phyloP scores from a whole-genome alignment of 164 flowering plant species.

The Sedum album region DNA sequence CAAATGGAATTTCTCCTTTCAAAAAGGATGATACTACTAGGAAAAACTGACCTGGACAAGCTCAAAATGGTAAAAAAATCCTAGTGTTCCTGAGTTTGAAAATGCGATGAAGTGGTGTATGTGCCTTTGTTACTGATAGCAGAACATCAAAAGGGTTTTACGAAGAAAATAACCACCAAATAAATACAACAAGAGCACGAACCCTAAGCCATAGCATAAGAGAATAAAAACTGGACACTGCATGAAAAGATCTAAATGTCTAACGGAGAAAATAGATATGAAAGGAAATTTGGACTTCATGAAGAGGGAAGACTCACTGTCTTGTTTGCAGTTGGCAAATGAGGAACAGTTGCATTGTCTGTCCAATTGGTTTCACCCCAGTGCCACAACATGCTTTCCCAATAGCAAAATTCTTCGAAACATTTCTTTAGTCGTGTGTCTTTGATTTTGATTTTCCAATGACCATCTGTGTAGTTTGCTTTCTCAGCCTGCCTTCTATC shows the following conservation, averaged over 20 bases:
- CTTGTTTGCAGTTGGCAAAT: slow-evolving; percentile 17
- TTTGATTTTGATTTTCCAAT: slow-evolving; percentile 69
- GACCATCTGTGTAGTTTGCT: slow-evolving; percentile 65
- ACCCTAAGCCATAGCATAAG: background rate
- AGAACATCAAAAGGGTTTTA: background rate
- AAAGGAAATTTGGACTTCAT: background rate
- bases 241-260: background rate
- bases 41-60: no score
- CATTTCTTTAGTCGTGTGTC: slow-evolving; percentile 45
- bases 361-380: slow-evolving; percentile 81
- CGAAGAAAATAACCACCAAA: background rate
- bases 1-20: no score
- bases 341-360: slow-evolving; percentile 24
- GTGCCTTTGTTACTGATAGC: background rate
- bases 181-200: background rate
- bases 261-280: background rate
- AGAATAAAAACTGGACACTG: background rate
- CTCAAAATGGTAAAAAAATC: no score
- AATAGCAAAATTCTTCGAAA: slow-evolving; percentile 54
- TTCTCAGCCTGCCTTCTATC: slow-evolving; percentile 87
- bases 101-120: no score
- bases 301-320: slow-evolving; percentile 23
- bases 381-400: slow-evolving; percentile 73
- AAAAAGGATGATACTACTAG: no score
- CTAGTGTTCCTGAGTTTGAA: no score